A percentile compares a stretch with the other conserved stretches of the same genome.
phyloP scores from a whole-genome alignment of 1,284 basidiomycete species.

The Austropuccinia psidii region DNA sequence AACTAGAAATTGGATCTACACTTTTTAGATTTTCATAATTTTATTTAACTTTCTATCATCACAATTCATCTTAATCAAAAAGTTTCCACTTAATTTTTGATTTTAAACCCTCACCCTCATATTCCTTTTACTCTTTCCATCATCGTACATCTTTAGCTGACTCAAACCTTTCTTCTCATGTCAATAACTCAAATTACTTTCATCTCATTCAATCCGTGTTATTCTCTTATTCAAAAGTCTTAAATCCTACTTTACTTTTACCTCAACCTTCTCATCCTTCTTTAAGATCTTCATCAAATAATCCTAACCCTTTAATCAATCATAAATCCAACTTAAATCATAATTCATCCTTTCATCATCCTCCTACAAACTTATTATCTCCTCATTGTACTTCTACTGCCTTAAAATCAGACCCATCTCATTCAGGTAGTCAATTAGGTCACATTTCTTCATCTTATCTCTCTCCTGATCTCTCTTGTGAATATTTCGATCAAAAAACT shows the following conservation, averaged over 20 bases:
- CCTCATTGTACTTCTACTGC: slow-evolving; percentile 8
- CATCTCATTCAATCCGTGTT: slow-evolving; percentile 10
- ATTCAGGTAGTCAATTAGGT: slow-evolving; percentile 27
- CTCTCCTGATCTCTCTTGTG: slow-evolving; percentile 19
- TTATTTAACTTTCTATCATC: no score
- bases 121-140: no score
- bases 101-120: no score
- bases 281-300: not conserved
- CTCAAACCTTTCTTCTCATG: slow-evolving; percentile 28
- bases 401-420: slow-evolving; percentile 3
- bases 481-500: slow-evolving; percentile 14
- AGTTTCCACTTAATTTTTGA: no score
- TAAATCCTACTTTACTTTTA: not conserved
- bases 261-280: slow-evolving; percentile 31
- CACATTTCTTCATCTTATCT: not conserved
- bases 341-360: slow-evolving; percentile 30
- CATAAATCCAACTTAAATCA: not conserved
- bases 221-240: not conserved
- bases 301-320: not conserved
- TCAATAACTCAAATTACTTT: slow-evolving; percentile 17
- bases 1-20: no score
- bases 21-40: no score
- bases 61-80: no score
- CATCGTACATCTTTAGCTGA: slow-evolving; percentile 26
- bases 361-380: slow-evolving; percentile 22